Conservation (phyloP, 306 rosid species). For the Oxytropis ochrocephala region DNA sequence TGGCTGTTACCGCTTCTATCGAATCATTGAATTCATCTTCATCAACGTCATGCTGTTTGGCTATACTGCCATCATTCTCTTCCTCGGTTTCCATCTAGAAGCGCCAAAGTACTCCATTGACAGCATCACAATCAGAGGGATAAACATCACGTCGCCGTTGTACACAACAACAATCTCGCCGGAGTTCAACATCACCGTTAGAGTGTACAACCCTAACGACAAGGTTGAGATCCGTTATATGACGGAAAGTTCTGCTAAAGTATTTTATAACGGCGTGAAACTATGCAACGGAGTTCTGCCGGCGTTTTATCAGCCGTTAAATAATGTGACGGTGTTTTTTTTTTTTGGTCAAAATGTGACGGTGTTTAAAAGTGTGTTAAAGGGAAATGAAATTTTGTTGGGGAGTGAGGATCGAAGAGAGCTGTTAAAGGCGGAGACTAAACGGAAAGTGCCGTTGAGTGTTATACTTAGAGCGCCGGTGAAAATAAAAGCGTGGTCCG, state of each 20-base stretch:
- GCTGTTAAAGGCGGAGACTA: constrained; percentile 25
- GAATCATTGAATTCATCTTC: constrained; percentile 27
- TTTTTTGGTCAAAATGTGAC: no score
- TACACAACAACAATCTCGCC: constrained; percentile 34
- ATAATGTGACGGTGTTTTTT: constrained; percentile 59
- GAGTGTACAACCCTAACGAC: constrained; percentile 51
- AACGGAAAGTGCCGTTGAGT: constrained; percentile 40
- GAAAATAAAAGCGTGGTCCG: constrained; percentile 46
- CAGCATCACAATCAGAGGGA: constrained; percentile 31
- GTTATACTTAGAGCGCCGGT: constrained; percentile 48
- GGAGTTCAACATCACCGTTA: constrained; percentile 38
- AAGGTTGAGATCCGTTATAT: constrained; percentile 63
- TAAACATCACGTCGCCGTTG: constrained; percentile 33
- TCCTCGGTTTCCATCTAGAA: constrained; percentile 51
- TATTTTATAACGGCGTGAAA: constrained; percentile 31
- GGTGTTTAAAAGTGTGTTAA: constrained; percentile 39
- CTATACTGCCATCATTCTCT: constrained; percentile 41
- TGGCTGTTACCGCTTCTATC: constrained; percentile 41
- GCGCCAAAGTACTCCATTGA: constrained; percentile 50
- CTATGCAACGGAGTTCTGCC: constrained; percentile 53
- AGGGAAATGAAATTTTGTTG: constrained; percentile 35
- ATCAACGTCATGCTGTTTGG: constrained; percentile 32
- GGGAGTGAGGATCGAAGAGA: constrained; percentile 15
- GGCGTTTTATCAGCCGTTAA: constrained; percentile 56
- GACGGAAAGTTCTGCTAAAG: constrained; percentile 36